phyloP scores from a whole-genome alignment of 257 asterid genomes.

The Solanum pinnatisectum region DNA sequence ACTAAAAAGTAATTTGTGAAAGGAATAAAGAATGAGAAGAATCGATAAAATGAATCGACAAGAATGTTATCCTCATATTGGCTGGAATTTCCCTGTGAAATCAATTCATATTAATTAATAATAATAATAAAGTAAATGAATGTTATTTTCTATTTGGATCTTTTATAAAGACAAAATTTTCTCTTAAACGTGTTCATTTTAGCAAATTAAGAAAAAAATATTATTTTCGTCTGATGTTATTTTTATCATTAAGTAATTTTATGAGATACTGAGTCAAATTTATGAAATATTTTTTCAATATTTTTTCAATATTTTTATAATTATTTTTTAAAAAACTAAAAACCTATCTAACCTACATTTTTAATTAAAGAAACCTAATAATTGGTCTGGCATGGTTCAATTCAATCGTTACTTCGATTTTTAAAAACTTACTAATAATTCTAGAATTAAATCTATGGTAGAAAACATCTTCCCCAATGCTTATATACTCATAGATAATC shows the following conservation, averaged over 20 bases:
- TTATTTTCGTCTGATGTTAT: not conserved
- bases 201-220: not conserved
- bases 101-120: not conserved
- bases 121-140: too few species aligned
- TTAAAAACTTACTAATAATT: too few species aligned
- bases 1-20: too few species aligned
- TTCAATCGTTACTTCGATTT: not conserved
- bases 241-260: too few species aligned
- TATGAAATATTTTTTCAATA: too few species aligned
- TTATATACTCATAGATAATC: not conserved
- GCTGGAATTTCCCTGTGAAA: not conserved
- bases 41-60: not conserved
- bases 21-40: not conserved
- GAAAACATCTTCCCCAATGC: not conserved
- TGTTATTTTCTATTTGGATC: not conserved
- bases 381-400: not conserved
- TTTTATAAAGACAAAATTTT: too few species aligned
- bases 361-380: too few species aligned
- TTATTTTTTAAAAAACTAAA: not conserved
- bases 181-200: not conserved
- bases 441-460: not conserved
- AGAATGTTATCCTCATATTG: not conserved
- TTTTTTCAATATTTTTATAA: too few species aligned
- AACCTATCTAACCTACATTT: not conserved
- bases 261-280: too few species aligned